Evolutionary conservation across 441 rosid genomes (phyloP).

Genomic region (Pelargonium myrrhifolium): DNA sequence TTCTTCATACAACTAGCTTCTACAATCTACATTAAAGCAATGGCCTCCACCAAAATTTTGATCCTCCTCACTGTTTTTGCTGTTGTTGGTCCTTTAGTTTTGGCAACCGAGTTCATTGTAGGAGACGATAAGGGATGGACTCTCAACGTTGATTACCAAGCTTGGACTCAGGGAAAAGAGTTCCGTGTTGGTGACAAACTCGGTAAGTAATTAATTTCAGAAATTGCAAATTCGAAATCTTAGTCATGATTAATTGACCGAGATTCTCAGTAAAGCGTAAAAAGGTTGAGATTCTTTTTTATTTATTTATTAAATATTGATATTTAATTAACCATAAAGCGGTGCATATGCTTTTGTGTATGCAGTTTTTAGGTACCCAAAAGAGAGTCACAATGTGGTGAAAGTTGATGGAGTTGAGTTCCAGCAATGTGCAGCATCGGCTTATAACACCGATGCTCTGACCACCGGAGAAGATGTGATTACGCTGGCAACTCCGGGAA

Average conservation of each 20-base stretch:
- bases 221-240: too few relatives aligned
- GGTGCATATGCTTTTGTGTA: too few relatives aligned
- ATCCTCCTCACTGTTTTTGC: conserved; percentile 22
- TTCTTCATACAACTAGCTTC: too few relatives aligned
- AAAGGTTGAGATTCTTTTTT: too few relatives aligned
- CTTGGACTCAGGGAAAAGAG: conserved; percentile 33
- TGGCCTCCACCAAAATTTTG: conserved; percentile 31
- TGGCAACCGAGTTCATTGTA: conserved; percentile 27
- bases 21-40: too few relatives aligned
- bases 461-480: conserved; percentile 4
- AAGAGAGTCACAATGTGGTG: background rate
- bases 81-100: conserved; percentile 17
- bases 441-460: background rate
- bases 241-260: too few relatives aligned
- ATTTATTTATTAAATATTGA: too few relatives aligned
- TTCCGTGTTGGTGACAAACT: conserved; percentile 39
- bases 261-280: too few relatives aligned
- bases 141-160: conserved; percentile 28
- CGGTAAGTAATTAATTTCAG: conserved; percentile 14
- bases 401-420: background rate
- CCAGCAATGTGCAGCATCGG: conserved; percentile 3
- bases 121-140: conserved; percentile 41
- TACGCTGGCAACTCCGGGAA: background rate
- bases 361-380: conserved; percentile 1
- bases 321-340: too few relatives aligned